Evolutionary conservation across 805 yeast genomes (phyloP), one percentile per base, ranked within the genome.

Genomic region (Candida boleticola): DNA sequence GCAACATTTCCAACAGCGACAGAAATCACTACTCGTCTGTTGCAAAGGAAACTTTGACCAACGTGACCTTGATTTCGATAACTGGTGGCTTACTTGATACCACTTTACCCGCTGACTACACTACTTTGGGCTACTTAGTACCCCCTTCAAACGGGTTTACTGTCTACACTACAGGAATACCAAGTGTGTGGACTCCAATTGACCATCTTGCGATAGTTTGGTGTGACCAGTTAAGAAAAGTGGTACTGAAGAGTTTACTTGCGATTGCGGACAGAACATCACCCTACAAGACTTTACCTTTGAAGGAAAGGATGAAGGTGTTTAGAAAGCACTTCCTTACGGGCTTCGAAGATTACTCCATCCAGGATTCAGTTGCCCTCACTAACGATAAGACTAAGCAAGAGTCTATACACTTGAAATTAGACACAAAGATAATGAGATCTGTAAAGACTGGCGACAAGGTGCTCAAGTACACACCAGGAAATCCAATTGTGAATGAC

Each of bases 131-230:
- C 6, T 85, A 85, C 2, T 48, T 90, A 1, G 71, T 89, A 0
- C 96, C 97, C 0, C 71, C 74, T 1, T 48, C 77, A 0, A 79
- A 92, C 52, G 97, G 97, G 0, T 82, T 92, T 46, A 81, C 95
- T 0, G 86, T 84, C 0, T 87, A 80, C 51, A 79, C 97, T 0
- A 82, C 93, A 0, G 90, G 96, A 1, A 84, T 92, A 9, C 96
- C 96, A 0, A 75, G 74, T 2, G 97, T 92, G 1, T 92, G 97
- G 96, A 82, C 96, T 0, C 85, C 97, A 1, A 82, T 89, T 31
- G 98, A 92, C 61, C 99, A 92, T 64, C 73, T 89, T 49, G 97
- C 98, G 0, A 82, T 93, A 37, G 96, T 92, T 1, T 92, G 99
- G 99, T 92, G 99, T 63, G 86, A 82, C 46, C 97, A 92, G 60